Evolutionary conservation across 306 rosid species (phyloP), one percentile per base, ranked within the genome.

Genomic region (Albizia julibrissin): DNA sequence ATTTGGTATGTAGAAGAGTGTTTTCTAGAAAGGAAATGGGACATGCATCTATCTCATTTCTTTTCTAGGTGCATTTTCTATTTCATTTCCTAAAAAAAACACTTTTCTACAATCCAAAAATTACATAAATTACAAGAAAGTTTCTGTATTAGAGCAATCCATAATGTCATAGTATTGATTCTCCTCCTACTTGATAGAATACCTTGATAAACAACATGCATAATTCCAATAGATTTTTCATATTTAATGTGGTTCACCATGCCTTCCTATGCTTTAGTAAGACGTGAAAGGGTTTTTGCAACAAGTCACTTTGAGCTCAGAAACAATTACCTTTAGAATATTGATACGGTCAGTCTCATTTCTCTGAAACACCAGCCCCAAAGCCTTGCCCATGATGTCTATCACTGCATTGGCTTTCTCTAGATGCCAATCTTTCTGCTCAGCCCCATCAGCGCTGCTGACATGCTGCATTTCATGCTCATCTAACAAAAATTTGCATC

Each of bases 341-440:
- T 96, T 96, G 83, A 90, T 86, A 83, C 89, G 97, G 83, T 96
- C 97, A 65, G 95, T 93, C 87, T 96, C 99, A 27, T 91, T 93
- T 61, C 90, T 91, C 89, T 89, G 99, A 82, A 43, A 87, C 77
- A 92, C 94, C 97, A 96, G 82, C 83, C 82, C 87, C 89, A 95
- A 87, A 81, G 97, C 92, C 83, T 90, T 88, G 89, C 97, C 88
- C 99, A 96, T 96, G 75, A 92, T 87, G 92, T 94, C 98, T 64
- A 96, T 89, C 82, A 96, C 94, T 54, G 97, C 97, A 91, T 88
- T 90, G 85, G 99, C 97, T 88, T 93, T 93, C 88, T 91, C 97
- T 31, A 96, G 97, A 81, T 91, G 94, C 85, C 87, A 87, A 84
- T 89, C 92, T 52, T 83, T 87, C 81, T 83, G 79, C 80, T 77